A percentile compares a stretch with the other conserved stretches of the same genome.
Conservation (phyloP, 148 eudicot genomes). For the Nepenthes mirabilis region DNA sequence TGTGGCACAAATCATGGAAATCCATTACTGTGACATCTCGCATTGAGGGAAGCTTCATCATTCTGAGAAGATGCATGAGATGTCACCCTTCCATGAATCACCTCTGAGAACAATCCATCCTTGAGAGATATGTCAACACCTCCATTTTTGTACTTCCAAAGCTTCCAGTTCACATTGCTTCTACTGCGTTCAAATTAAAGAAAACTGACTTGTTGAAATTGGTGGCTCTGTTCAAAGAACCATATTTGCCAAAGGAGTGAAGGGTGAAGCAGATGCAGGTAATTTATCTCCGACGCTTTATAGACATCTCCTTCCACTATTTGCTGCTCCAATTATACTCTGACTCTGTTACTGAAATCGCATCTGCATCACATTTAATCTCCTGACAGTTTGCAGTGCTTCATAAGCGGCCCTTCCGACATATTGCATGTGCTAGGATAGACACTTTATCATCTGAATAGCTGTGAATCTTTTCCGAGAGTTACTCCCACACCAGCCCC, state of each 20-base stretch:
- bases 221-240: constrained; percentile 50
- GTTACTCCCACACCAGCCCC: constrained; percentile 39
- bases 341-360: constrained; percentile 45
- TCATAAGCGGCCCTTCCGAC: constrained; percentile 91
- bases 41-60: constrained; percentile 15
- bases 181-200: constrained; percentile 16
- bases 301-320: constrained; percentile 24
- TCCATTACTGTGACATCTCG: constrained; percentile 22
- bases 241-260: constrained; percentile 43
- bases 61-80: constrained; percentile 23
- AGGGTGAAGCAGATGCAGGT: constrained; percentile 48
- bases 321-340: constrained; percentile 25
- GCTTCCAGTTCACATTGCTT: constrained; percentile 47
- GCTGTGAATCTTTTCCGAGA: constrained; percentile 72
- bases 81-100: constrained; percentile 18
- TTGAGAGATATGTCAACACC: constrained; percentile 61
- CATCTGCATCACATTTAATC: constrained; percentile 36
- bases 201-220: constrained; percentile 32
- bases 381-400: constrained; percentile 67
- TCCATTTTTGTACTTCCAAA: constrained; percentile 59
- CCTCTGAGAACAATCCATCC: constrained; percentile 65
- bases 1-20: constrained; percentile 52
- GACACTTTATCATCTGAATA: constrained; percentile 86
- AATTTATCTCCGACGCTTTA: constrained; percentile 31
- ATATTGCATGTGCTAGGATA: constrained; percentile 68